Base-by-base conservation (phyloP, 495 filamentous ascomycete species). In the Xylaria bambusicola region DNA sequence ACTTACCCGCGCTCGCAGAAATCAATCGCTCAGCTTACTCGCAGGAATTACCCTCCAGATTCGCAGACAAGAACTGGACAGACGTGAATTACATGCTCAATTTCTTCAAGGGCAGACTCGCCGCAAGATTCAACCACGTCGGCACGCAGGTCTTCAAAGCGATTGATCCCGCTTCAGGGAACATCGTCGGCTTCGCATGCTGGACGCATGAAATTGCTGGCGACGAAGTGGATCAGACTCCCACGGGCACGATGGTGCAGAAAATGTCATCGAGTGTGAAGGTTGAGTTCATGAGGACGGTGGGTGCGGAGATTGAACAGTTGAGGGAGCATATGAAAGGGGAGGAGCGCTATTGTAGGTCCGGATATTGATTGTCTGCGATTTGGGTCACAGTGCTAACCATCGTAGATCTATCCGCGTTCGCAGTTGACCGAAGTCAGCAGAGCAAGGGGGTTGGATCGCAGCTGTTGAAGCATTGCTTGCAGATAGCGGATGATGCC, bases 1-100 rank as follows among this genome's bases (percentile, higher is more conserved):
- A 60, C 18, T 31, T 60, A 7, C 31, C 56, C 13, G 2, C 12
- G 24, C 56, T 60, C 8, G 56, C 56, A 41, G 56, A 60, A 29
- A 52, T 60, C 12, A 60, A 60, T 31, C 44, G 44, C n/a, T 31
- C 26, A 21, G 24, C 44, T 10, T 51, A 24, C 41, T 21, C 44
- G 5, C 56, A 31, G 29, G 56, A 60, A 20, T n/a, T 51, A 20
- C 48, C 50, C 20, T 50, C 56, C 23, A 4, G 23, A 3, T 38
- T 60, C 33, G 44, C 44, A 15, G 41, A 51, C 56, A 50, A 24
- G 18, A 15, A 29, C 44, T 42, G 26, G 27, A 18, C 17, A 1
- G 56, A 48, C 47, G 31, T 13, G 15, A 20, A n/a, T 8, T 24
- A 38, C 17, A 13, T 38, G 26, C 45, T 60, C 24, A 48, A 13